These are phyloP conservation scores for Trametes meyenii DNA, from an alignment of 768 basidiomycete genomes.

Conservation along the genomic window DNA sequence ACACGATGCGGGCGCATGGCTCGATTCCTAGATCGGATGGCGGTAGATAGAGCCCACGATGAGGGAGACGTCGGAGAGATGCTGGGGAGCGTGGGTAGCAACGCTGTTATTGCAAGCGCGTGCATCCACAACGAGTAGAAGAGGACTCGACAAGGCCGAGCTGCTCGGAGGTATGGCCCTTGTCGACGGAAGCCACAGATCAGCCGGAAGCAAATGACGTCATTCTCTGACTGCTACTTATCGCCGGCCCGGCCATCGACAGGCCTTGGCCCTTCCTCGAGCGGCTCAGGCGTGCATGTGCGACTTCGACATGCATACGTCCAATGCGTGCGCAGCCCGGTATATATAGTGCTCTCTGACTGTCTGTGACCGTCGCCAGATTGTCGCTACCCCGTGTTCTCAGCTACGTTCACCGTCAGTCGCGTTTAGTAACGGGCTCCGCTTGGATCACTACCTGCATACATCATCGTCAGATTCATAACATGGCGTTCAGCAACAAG, in stretches of 20 bases:
- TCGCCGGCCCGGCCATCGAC: no score
- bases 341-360: no score
- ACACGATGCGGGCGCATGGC: slow-evolving; percentile 20
- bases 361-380: no score
- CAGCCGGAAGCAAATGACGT: background rate
- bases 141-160: slow-evolving; percentile 1
- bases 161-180: background rate
- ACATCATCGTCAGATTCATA: background rate
- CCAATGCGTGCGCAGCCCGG: no score
- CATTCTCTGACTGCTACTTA: background rate
- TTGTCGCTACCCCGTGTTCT: no score
- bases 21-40: background rate
- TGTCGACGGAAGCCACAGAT: no score
- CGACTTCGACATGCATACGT: no score
- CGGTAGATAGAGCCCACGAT: background rate
- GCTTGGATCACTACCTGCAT: background rate
- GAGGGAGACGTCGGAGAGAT: background rate
- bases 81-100: background rate
- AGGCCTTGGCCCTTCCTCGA: no score
- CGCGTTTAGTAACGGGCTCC: background rate
- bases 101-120: background rate
- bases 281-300: no score
- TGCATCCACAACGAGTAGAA: background rate
- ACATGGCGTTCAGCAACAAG: slow-evolving; percentile 43
- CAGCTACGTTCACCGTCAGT: background rate